Percentiles rank a stretch among this genome's conserved stretches.
Evolutionary conservation across 83 land plant genomes (phyloP).

Genomic region (Larix sibirica): DNA sequence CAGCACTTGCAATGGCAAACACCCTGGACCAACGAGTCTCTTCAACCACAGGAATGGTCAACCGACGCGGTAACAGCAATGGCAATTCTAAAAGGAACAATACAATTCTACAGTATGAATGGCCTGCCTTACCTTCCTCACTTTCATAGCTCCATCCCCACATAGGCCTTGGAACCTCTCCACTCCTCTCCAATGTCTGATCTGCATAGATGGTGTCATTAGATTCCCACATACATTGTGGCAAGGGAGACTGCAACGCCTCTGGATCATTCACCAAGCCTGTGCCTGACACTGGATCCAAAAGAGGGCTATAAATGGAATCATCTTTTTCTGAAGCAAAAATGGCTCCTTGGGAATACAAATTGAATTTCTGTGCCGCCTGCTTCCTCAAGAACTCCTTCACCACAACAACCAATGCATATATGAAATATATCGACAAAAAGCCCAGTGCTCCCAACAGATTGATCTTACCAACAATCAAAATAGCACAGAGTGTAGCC

Average conservation of each 20-base stretch:
- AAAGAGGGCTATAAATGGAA: constrained; percentile 18
- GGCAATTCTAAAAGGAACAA: constrained; percentile 30
- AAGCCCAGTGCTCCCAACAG: constrained; percentile 48
- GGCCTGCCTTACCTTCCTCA: constrained; percentile 24
- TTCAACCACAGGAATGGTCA: constrained; percentile 57
- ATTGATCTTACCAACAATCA: constrained; percentile 35
- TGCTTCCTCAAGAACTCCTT: constrained; percentile 14
- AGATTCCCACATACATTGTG: constrained; percentile 43
- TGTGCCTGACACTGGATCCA: constrained; percentile 20
- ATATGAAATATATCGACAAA: constrained; percentile 46
- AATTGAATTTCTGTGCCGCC: background rate
- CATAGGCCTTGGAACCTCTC: constrained; percentile 24
- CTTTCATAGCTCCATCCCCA: constrained; percentile 18
- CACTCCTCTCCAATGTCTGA: constrained; percentile 26
- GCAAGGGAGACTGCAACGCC: constrained; percentile 1
- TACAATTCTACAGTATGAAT: background rate
- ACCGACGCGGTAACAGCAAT: constrained; percentile 53
- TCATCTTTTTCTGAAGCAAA: background rate
- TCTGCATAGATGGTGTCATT: constrained; percentile 35
- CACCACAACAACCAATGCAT: constrained; percentile 32
- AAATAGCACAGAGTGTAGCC: constrained; percentile 28
- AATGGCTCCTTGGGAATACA: background rate
- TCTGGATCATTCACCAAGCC: constrained; percentile 10
- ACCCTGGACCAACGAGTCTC: constrained; percentile 57
- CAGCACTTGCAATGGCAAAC: constrained; percentile 44